Percentiles rank a stretch among this genome's conserved stretches.
Evolutionary conservation across 805 yeast genomes (phyloP).

Genomic region (Candida loeiensis): DNA sequence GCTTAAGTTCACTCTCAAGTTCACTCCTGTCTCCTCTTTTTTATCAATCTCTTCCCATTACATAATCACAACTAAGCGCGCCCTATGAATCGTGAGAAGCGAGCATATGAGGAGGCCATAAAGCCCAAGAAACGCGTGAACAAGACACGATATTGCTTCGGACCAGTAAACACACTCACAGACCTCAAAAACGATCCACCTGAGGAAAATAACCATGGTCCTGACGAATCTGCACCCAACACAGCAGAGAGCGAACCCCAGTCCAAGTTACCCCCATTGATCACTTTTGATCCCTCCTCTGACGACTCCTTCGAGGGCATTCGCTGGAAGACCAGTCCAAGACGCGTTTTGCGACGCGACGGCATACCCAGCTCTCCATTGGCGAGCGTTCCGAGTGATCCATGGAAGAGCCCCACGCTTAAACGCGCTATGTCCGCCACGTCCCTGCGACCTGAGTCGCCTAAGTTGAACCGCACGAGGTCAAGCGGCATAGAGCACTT

Average conservation of each 20-base stretch:
- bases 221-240: not conserved
- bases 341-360: slow-evolving; percentile 8
- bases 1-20: not conserved
- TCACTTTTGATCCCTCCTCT: slow-evolving; percentile 20
- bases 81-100: slow-evolving; percentile 10
- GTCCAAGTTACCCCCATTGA: slow-evolving; percentile 3
- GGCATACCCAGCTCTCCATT: slow-evolving; percentile 9
- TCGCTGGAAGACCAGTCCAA: slow-evolving; percentile 22
- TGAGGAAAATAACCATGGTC: not conserved
- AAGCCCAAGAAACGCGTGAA: slow-evolving; percentile 12
- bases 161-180: slow-evolving; percentile 30
- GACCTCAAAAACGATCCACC: slow-evolving; percentile 1
- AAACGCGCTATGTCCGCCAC: slow-evolving; percentile 34
- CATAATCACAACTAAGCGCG: slow-evolving; percentile 1
- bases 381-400: not conserved
- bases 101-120: slow-evolving; percentile 8
- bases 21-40: not conserved
- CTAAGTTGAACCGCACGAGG: slow-evolving; percentile 36
- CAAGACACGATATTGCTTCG: slow-evolving; percentile 33
- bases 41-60: not conserved
- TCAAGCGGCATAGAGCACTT: slow-evolving; percentile 27
- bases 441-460: slow-evolving; percentile 22
- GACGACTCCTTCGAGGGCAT: slow-evolving; percentile 45
- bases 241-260: not conserved
- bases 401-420: slow-evolving; percentile 4